Evolutionary conservation across 2,329 filamentous ascomycete genomes (phyloP).

Genomic region (Fusarium torreyae): DNA sequence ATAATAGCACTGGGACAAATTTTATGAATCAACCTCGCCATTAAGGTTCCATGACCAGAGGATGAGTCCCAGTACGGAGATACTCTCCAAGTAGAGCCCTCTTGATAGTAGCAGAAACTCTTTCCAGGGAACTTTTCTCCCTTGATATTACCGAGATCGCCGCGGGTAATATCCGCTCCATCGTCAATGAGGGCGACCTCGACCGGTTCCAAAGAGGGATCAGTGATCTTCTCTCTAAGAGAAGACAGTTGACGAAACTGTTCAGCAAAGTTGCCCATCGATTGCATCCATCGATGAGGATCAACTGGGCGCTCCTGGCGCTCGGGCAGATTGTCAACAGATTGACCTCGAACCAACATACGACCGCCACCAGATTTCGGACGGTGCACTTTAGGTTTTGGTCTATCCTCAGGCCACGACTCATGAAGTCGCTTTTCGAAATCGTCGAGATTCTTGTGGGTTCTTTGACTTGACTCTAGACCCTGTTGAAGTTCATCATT

Average conservation of each 20-base stretch:
- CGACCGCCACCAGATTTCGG: not conserved
- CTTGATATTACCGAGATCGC: not conserved
- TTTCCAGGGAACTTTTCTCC: not conserved
- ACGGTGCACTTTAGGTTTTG: not conserved
- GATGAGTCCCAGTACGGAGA: not conserved
- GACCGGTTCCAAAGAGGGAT: not conserved
- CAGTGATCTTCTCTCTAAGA: not conserved
- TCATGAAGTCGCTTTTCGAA: not conserved
- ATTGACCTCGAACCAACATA: not conserved
- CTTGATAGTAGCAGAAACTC: not conserved
- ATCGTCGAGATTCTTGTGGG: not conserved
- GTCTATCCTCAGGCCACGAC: not conserved
- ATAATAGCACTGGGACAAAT: not conserved
- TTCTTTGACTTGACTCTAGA: not conserved
- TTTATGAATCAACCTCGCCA: not conserved
- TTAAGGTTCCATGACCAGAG: not conserved
- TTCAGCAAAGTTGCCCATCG: not conserved
- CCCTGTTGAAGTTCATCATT: not conserved
- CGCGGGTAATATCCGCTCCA: not conserved
- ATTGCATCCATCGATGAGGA: not conserved
- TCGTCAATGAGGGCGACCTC: not conserved
- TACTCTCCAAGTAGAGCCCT: rapidly evolving
- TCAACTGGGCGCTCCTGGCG: not conserved
- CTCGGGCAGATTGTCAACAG: not conserved
- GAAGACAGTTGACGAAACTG: not conserved